Evolutionary conservation across 768 basidiomycete species (phyloP).

Genomic region (Holtermannia corniformis): DNA sequence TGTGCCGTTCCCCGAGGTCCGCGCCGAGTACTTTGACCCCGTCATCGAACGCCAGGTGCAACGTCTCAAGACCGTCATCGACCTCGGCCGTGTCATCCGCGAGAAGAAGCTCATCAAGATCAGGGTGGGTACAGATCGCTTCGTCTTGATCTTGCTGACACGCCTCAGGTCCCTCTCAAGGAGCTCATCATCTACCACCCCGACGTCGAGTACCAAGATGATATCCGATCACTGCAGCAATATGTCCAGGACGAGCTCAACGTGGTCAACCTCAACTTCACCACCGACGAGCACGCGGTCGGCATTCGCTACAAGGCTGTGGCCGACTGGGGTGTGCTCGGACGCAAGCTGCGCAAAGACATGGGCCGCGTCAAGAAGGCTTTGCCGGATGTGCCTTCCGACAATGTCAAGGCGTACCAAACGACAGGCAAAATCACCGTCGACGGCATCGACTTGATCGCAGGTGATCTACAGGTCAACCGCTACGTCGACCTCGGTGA

Average conservation of each 20-base stretch:
- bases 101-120: slow-evolving; percentile 76
- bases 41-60: slow-evolving; percentile 89
- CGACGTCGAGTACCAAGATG: slow-evolving; percentile 68
- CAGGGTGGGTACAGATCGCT: slow-evolving; percentile 55
- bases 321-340: slow-evolving; percentile 92
- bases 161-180: slow-evolving; percentile 53
- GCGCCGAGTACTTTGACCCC: slow-evolving; percentile 87
- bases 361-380: slow-evolving; percentile 78
- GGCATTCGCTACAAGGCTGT: slow-evolving; percentile 83
- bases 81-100: slow-evolving; percentile 76
- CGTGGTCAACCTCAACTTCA: slow-evolving; percentile 80
- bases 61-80: slow-evolving; percentile 91
- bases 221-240: slow-evolving; percentile 69
- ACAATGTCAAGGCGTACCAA: slow-evolving; percentile 68
- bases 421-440: slow-evolving; percentile 67
- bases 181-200: slow-evolving; percentile 92
- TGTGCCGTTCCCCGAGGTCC: slow-evolving; percentile 82
- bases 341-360: slow-evolving; percentile 87
- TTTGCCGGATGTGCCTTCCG: slow-evolving; percentile 68
- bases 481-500: slow-evolving; percentile 71
- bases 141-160: background rate
- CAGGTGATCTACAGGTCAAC: slow-evolving; percentile 84
- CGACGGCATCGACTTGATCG: slow-evolving; percentile 77
- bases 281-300: slow-evolving; percentile 71
- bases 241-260: slow-evolving; percentile 95